phyloP scores from a whole-genome alignment of 176 grass and related monocot genomes.

The Areca catechu region DNA sequence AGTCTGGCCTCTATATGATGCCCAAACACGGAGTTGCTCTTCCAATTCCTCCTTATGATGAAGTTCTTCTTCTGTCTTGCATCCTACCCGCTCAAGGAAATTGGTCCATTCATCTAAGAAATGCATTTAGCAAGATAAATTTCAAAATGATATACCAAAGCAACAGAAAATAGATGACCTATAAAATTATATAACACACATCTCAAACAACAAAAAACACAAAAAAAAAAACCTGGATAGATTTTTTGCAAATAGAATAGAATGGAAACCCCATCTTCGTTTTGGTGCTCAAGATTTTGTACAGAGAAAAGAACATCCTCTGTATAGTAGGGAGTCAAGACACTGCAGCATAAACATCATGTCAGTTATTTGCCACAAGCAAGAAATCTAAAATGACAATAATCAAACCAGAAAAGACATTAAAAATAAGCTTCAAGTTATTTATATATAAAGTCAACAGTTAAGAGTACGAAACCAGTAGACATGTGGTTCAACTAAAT shows the following conservation, averaged over 20 bases:
- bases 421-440: no score
- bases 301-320: conserved; percentile 91
- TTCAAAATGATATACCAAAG: conserved; percentile 1
- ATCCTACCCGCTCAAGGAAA: conserved; percentile 63
- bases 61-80: conserved; percentile 70
- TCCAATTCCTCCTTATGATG: conserved; percentile 42
- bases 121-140: not conserved
- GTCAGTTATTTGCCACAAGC: conserved; percentile 5
- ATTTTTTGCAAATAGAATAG: conserved; percentile 99
- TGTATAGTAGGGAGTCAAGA: conserved; percentile 92
- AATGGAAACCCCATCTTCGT: conserved; percentile 96
- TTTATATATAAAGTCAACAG: no score
- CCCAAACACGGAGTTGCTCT: conserved; percentile 85
- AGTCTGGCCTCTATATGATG: conserved; percentile 92
- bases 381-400: not conserved
- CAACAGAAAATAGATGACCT: not conserved
- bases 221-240: conserved; percentile 65
- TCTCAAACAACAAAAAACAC: conserved; percentile 6
- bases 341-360: conserved; percentile 34
- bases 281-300: conserved; percentile 49
- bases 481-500: no score
- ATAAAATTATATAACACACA: conserved; percentile 1
- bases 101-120: conserved; percentile 86
- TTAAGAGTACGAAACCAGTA: no score
- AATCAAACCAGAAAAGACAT: not conserved